Conservation (phyloP, 257 asterid genomes). For the Solanum chiquidenum region DNA sequence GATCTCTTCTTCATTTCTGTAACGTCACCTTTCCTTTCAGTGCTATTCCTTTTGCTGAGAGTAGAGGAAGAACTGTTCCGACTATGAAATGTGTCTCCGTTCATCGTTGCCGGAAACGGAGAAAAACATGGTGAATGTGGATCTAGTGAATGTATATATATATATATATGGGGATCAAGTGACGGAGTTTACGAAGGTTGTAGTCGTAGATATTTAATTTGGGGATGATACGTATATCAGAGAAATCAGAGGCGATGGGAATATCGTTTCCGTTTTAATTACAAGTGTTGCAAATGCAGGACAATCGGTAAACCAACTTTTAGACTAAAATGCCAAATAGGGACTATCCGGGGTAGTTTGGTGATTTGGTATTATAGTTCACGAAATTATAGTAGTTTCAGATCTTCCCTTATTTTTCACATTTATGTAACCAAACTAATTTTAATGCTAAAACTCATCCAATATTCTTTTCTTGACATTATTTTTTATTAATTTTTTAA, state of each 20-base stretch:
- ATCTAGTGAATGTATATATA: neutral
- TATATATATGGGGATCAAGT: neutral
- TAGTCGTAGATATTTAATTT: neutral
- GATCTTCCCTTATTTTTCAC: too few species aligned
- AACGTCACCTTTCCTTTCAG: neutral
- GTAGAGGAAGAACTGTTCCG: neutral
- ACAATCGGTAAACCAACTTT: neutral
- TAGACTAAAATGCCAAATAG: neutral
- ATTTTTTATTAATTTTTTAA: too few species aligned
- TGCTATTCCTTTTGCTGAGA: neutral
- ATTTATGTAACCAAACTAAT: too few species aligned
- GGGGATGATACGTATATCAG: neutral
- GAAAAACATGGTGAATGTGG: neutral
- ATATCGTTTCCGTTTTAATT: neutral
- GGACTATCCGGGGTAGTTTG: neutral
- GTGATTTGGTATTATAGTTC: neutral
- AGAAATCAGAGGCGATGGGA: neutral
- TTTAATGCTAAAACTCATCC: too few species aligned
- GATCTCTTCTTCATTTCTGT: neutral
- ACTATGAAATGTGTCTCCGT: neutral
- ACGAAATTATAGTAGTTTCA: neutral
- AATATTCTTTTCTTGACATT: too few species aligned
- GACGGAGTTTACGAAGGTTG: neutral
- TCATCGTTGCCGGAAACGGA: neutral
- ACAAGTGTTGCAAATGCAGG: neutral